Conservation (phyloP, 768 basidiomycete species). For the Pilatotrama ljubarskyi region DNA sequence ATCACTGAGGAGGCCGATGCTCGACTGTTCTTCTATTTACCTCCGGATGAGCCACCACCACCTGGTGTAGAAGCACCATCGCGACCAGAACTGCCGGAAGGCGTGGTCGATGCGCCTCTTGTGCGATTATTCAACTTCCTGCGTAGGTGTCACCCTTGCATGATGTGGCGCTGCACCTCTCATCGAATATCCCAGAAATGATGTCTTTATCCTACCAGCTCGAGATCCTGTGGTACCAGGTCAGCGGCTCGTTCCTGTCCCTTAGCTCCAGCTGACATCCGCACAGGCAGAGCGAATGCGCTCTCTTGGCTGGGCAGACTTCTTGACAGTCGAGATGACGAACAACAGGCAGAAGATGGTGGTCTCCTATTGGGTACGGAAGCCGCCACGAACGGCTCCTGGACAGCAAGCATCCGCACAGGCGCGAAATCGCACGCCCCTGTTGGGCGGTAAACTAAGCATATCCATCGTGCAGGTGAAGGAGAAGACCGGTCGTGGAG, state of each 20-base stretch:
- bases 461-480: slow-evolving; percentile 66
- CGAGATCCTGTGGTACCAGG: slow-evolving; percentile 84
- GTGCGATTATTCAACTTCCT: slow-evolving; percentile 86
- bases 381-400: slow-evolving; percentile 33
- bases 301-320: slow-evolving; percentile 84
- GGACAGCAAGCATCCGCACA: slow-evolving; percentile 32
- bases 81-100: slow-evolving; percentile 54
- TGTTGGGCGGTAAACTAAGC: slow-evolving; percentile 69
- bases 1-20: slow-evolving; percentile 74
- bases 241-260: slow-evolving; percentile 20
- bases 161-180: slow-evolving; percentile 1
- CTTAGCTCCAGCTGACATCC: slow-evolving; percentile 1
- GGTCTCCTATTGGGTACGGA: slow-evolving; percentile 82
- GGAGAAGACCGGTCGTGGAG: slow-evolving; percentile 41
- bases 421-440: slow-evolving; percentile 46
- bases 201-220: slow-evolving; percentile 92
- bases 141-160: slow-evolving; percentile 53
- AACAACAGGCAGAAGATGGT: slow-evolving; percentile 66
- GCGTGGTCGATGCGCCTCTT: slow-evolving; percentile 77
- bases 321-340: slow-evolving; percentile 68
- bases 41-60: slow-evolving; percentile 42
- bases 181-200: slow-evolving; percentile 56
- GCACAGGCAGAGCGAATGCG: slow-evolving; percentile 69
- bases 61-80: slow-evolving; percentile 44
- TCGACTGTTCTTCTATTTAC: slow-evolving; percentile 61